These are phyloP conservation scores for Fusarium agapanthi DNA, from an alignment of 2,329 filamentous ascomycete species.

Conservation along the genomic window DNA sequence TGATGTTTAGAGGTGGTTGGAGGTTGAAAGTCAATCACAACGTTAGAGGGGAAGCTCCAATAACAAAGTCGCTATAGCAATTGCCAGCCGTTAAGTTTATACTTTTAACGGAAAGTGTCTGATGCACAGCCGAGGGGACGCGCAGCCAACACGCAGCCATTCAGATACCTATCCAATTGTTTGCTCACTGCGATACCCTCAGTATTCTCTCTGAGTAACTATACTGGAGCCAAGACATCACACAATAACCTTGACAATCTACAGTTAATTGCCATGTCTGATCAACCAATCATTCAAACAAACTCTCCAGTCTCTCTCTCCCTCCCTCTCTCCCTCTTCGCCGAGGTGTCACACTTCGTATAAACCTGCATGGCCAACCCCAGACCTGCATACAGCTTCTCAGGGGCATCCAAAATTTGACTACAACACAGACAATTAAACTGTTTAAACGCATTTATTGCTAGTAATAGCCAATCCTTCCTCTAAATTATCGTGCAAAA, in stretches of 20 bases:
- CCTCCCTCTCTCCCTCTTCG: not conserved
- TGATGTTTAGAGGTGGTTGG: not conserved
- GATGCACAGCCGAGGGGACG: slow-evolving; percentile 7
- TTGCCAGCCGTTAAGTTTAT: not conserved
- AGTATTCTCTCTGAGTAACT: not conserved
- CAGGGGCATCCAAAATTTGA: not conserved
- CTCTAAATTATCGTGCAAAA: not conserved
- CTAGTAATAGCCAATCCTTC: not conserved
- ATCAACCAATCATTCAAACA: not conserved
- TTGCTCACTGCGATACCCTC: not conserved
- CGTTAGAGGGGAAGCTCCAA: not conserved
- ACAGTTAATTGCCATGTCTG: not conserved
- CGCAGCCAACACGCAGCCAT: not conserved
- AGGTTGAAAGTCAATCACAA: not conserved
- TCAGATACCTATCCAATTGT: not conserved
- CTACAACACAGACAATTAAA: not conserved
- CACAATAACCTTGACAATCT: not conserved
- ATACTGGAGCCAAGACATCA: not conserved
- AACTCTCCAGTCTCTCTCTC: not conserved
- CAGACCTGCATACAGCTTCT: not conserved
- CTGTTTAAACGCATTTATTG: not conserved
- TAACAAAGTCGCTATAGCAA: slow-evolving; percentile 12
- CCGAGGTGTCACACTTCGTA: not conserved
- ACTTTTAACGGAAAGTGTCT: not conserved
- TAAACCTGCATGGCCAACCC: not conserved